phyloP scores from a whole-genome alignment of 352 stramenopile genomes.

The Phytopythium delawarense region DNA sequence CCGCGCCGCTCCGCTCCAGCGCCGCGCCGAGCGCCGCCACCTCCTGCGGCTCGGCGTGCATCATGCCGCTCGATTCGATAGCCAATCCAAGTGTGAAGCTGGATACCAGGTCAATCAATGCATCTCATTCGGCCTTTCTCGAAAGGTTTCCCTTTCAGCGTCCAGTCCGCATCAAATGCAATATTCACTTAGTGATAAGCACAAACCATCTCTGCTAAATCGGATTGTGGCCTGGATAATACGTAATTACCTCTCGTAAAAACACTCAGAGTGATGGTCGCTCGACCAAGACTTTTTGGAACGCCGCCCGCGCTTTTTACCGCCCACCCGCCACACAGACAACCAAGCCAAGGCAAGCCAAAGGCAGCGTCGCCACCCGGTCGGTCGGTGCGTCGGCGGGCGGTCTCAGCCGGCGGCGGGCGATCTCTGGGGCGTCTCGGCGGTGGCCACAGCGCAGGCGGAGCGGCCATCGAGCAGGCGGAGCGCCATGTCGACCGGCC shows the following conservation, averaged over 20 bases:
- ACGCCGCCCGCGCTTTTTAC: conserved; percentile 1
- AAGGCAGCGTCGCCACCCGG: background rate
- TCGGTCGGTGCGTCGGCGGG: background rate
- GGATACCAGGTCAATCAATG: too few species aligned
- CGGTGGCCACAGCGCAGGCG: background rate
- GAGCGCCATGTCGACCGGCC: background rate
- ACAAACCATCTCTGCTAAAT: background rate
- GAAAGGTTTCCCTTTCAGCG: conserved; percentile 1
- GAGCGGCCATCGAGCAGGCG: background rate
- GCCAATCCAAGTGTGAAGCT: background rate
- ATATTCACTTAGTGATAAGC: background rate
- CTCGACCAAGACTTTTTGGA: background rate
- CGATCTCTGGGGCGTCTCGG: background rate
- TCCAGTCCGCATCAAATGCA: background rate
- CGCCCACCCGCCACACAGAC: conserved; percentile 1
- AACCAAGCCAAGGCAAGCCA: background rate
- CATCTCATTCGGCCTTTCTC: background rate
- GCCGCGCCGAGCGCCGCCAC: conserved; percentile 30
- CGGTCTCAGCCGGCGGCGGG: background rate
- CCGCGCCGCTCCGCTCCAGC: conserved; percentile 38
- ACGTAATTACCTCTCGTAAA: conserved; percentile 2
- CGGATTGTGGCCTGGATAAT: background rate
- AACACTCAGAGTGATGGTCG: background rate
- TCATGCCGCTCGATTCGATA: background rate
- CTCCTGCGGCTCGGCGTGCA: conserved; percentile 20